A percentile compares a stretch with the other conserved stretches of the same genome.
phyloP scores from a whole-genome alignment of 1,284 basidiomycete species.

The Coriolopsis trogii region DNA sequence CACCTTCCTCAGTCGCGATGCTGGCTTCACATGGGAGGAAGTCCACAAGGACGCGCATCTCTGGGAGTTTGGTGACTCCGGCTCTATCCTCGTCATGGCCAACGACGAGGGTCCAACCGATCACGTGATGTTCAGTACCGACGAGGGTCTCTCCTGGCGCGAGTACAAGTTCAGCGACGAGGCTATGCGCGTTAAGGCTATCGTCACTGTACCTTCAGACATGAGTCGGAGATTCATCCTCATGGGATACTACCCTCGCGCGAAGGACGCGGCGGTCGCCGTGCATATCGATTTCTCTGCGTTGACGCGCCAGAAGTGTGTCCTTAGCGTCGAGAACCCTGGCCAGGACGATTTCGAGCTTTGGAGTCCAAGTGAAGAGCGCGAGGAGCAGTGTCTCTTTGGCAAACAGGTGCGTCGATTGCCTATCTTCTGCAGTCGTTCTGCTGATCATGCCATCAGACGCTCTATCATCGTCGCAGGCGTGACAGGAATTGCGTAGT shows the following conservation, averaged over 20 bases:
- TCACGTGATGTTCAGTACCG: slow-evolving; percentile 84
- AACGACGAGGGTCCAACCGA: slow-evolving; percentile 96
- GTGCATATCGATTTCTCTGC: slow-evolving; percentile 91
- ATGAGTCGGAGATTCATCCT: slow-evolving; percentile 92
- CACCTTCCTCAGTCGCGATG: slow-evolving; percentile 96
- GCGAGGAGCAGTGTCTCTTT: slow-evolving; percentile 81
- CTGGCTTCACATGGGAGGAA: slow-evolving; percentile 97
- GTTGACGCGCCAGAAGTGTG: slow-evolving; percentile 77
- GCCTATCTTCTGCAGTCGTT: background rate
- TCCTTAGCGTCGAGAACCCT: slow-evolving; percentile 71
- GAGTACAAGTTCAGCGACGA: slow-evolving; percentile 85
- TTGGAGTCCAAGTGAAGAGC: slow-evolving; percentile 89
- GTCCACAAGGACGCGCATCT: slow-evolving; percentile 97
- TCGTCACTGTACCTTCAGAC: slow-evolving; percentile 91
- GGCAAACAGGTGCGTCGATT: slow-evolving; percentile 69
- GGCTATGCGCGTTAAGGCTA: slow-evolving; percentile 73
- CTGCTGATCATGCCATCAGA: slow-evolving; percentile 45
- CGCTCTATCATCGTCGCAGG: slow-evolving; percentile 83
- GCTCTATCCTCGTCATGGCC: slow-evolving; percentile 89
- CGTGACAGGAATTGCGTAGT: slow-evolving; percentile 85
- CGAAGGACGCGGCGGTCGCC: slow-evolving; percentile 58
- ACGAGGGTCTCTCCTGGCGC: slow-evolving; percentile 88
- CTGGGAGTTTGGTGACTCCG: slow-evolving; percentile 98
- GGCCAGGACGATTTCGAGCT: slow-evolving; percentile 90
- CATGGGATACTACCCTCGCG: slow-evolving; percentile 65